These are phyloP conservation scores for Globisporangium cystogenes DNA, from an alignment of 352 stramenopile genomes.

Conservation along the genomic window DNA sequence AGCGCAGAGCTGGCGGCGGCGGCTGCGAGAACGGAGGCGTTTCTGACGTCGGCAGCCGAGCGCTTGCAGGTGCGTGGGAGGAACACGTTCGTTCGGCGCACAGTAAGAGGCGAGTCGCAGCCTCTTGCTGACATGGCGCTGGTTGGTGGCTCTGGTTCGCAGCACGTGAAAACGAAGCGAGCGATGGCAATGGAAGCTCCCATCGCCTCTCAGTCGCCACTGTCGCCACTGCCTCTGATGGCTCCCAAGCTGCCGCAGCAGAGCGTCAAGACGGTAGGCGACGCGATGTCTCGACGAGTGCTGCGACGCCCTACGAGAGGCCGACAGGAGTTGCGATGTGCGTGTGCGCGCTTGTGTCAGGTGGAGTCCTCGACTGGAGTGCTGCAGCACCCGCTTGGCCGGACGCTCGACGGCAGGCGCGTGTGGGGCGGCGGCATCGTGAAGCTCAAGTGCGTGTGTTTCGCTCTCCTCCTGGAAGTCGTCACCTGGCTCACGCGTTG, in stretches of 20 bases:
- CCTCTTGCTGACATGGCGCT: background rate
- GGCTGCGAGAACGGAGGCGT: slow-evolving; percentile 19
- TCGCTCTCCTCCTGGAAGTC: background rate
- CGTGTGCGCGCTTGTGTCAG: background rate
- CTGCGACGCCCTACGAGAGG: background rate
- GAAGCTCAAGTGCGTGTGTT: slow-evolving; percentile 32
- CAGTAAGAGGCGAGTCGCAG: no score
- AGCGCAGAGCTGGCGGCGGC: background rate
- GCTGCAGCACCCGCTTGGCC: slow-evolving; percentile 41
- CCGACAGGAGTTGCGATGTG: background rate
- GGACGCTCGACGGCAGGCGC: slow-evolving; percentile 32
- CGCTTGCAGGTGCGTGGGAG: slow-evolving; percentile 23
- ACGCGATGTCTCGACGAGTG: background rate
- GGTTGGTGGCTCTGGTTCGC: no score
- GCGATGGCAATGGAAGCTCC: no score
- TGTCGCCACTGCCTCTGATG: background rate
- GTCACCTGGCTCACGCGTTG: no score
- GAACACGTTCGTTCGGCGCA: background rate
- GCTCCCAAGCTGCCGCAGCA: background rate
- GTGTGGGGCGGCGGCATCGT: slow-evolving; percentile 69
- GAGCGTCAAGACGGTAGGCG: slow-evolving; percentile 6
- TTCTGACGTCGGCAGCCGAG: slow-evolving; percentile 32
- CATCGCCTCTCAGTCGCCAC: background rate
- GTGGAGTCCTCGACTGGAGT: slow-evolving; percentile 32
- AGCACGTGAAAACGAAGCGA: no score